Base-by-base conservation (phyloP, 78 protist genomes). In the Fonticula alba region DNA sequence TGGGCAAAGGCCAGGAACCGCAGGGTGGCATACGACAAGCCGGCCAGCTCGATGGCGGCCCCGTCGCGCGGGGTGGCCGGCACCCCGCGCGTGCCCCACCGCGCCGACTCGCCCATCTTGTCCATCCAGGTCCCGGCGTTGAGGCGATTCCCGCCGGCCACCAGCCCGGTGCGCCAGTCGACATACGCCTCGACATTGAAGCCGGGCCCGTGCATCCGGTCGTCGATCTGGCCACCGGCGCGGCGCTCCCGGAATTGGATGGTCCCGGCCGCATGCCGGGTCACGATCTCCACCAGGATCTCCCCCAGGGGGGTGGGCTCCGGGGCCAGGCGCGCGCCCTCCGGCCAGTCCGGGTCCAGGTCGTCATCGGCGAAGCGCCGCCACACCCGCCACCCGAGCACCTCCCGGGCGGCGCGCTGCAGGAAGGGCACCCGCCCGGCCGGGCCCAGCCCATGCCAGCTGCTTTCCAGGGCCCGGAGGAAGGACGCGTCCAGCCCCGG, bases 121-220 rank as follows among this genome's bases (percentile, higher is more conserved):
- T 91, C 96, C 89, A 82, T 85, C 96, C 96, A 91, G n/a, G 94
- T 87, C 3, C 94, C 94, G 43, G 87, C 76, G 57, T 91, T 91
- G 54, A 4, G 26, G 20, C 10, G 41, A 50, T 73, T 81, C 15
- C 96, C 96, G 59, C 96, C 96, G 52, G 52, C 64, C 0, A 85
- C 52, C 69, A 88, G 67, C 22, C 43, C 43, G 43, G 3, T 38
- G 43, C 3, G 17, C 43, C 43, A 38, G 43, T 38, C 43, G 43
- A 75, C 20, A 26, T 14, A 3, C n/a, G 36, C 54, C n/a, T 68
- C 38, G 19, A 89, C 63, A 38, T 82, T 55, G 73, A 85, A 89
- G 14, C 83, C 93, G 26, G 71, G 81, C 57, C 64, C 73, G 51
- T 63, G 59, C 96, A 91, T 87, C 41, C 69, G 10, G 10, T 53